Base-by-base conservation (phyloP, 2,329 filamentous ascomycete genomes). In the Diaporthe destruens region DNA sequence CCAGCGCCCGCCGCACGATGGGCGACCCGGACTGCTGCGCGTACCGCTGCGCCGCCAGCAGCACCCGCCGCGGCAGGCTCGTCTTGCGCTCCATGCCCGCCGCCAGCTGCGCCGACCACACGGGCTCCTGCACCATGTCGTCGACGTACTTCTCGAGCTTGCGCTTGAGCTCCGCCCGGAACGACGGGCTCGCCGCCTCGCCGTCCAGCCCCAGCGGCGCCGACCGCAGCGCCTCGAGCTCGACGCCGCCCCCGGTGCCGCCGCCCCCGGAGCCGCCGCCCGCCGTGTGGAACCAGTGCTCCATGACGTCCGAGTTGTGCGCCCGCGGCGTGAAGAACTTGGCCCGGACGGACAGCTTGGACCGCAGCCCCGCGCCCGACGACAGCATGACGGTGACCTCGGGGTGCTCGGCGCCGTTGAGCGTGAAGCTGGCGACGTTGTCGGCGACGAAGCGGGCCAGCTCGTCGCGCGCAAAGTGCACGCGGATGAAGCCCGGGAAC, bases 1-100 rank as follows among this genome's bases (percentile, higher is more conserved):
- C 83, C 25, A 90, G 82, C 1, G 88, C 87, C 51, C 84, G 83
- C 77, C 85, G 86, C 56, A 89, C 88, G 77, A 90, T 87, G 12
- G 82, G 73, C 1, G 85, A 85, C 80, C 87, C 81, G 1, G 84
- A 84, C 71, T 83, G 81, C 47, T 84, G 80, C 42, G 84, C 84
- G 76, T 85, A 90, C 20, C 78, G 79, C 74, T 87, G 86, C 23
- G 86, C 84, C 32, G 89, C 85, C 2, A 76, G 73, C 51, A 90
- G 79, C 12, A 89, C 79, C 75, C 82, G 84, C 12, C 78, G 77
- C 5, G 88, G 87, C 47, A 90, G 72, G 9, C 79, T 77, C 0
- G 86, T 88, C 25, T 84, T 82, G 54, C 80, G 79, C 9, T 14
- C 8, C 51, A 87, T 79, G 20, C 82, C 79, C 36, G 86, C 85